Percentiles rank a stretch among this genome's conserved stretches.
Conservation (phyloP, 2,329 filamentous ascomycete genomes). For the Ceratocystis huliohia region DNA sequence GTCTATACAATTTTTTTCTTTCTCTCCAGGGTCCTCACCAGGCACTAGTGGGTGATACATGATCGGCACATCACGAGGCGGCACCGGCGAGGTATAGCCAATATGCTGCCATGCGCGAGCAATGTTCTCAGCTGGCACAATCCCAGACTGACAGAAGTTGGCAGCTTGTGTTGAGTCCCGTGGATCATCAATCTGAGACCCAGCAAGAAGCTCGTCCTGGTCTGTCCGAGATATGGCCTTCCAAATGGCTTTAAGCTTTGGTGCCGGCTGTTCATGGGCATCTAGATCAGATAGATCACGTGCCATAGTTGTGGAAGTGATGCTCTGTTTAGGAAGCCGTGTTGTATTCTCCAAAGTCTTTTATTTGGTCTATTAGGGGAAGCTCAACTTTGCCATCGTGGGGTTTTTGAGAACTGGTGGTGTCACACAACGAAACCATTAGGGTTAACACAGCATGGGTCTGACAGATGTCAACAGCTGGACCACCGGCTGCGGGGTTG, state of each 20-base stretch:
- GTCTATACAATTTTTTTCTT: not conserved
- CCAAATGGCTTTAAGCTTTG: constrained; percentile 55
- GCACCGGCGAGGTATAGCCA: constrained; percentile 27
- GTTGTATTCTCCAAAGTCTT: not conserved
- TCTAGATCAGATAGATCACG: constrained; percentile 39
- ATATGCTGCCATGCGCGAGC: constrained; percentile 34
- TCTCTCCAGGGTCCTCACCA: constrained; percentile 37
- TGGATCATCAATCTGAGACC: constrained; percentile 43
- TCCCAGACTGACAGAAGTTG: constrained; percentile 35
- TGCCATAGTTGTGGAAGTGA: not conserved
- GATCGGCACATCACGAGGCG: constrained; percentile 34
- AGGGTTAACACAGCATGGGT: not conserved
- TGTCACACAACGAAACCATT: not conserved
- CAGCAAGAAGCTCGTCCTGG: constrained; percentile 36
- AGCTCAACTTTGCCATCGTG: not conserved
- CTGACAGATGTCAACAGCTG: not conserved
- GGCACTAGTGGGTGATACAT: constrained; percentile 55
- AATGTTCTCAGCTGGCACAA: constrained; percentile 34
- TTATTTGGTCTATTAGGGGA: too few relatives aligned
- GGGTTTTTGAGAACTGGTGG: not conserved
- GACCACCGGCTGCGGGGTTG: not conserved
- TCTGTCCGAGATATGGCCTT: constrained; percentile 58
- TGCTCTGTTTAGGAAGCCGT: not conserved
- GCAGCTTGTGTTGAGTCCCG: constrained; percentile 29
- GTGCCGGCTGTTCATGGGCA: constrained; percentile 65